A percentile compares a stretch with the other conserved stretches of the same genome.
Conservation (phyloP, 441 rosid genomes). For the Metrosideros polymorpha region DNA sequence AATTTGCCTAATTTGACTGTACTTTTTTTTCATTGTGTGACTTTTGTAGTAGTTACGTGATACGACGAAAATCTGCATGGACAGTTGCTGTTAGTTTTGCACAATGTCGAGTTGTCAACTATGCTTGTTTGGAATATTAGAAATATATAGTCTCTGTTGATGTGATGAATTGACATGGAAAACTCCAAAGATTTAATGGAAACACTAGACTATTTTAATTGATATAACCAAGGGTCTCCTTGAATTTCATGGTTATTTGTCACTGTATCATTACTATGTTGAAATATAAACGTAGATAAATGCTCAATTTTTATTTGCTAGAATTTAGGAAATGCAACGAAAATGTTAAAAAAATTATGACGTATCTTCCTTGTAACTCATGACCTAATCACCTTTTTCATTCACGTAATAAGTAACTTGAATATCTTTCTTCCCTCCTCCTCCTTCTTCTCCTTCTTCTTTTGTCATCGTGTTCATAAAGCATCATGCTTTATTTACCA, state of each 20-base stretch:
- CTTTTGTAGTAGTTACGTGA: neutral
- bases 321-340: neutral
- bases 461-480: neutral
- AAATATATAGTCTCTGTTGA: neutral
- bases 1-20: neutral
- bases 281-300: neutral
- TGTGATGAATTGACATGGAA: neutral
- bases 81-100: neutral
- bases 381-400: neutral
- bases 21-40: neutral
- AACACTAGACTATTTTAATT: neutral
- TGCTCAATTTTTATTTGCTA: neutral
- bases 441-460: neutral
- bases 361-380: neutral
- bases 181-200: neutral
- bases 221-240: neutral
- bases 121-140: neutral
- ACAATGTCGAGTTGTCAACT: neutral
- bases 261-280: neutral
- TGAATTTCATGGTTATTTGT: neutral
- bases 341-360: neutral
- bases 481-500: neutral
- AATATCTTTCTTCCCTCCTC: neutral
- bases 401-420: neutral
- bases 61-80: neutral